Evolutionary conservation across 2,329 filamentous ascomycete genomes (phyloP), one percentile per base, ranked within the genome.

Genomic region (Epichloe baconii): DNA sequence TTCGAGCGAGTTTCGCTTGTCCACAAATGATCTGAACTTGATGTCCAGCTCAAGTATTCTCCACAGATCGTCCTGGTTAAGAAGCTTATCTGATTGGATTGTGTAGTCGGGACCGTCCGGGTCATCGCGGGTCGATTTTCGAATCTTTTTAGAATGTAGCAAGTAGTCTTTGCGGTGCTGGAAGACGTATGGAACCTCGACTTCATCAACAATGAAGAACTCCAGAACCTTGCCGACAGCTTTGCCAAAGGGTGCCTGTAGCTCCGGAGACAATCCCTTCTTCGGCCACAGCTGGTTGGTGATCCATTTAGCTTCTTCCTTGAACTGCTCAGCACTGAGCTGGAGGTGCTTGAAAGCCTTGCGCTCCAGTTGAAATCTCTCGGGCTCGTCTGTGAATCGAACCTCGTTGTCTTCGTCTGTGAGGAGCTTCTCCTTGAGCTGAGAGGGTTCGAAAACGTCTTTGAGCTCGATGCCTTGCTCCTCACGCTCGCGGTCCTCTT

Each of bases 161-260:
- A 98, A 78, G 63, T 97, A 98, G 66, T 98, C 93, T 68, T 96
- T 95, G 54, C 93, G 88, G 63, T 98, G 93, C 66, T 96, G 91
- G 67, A 96, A 96, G 59, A 98, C 93, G 66, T 95, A 98, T 0
- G 93, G 91, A 1, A 96, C 89, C 67, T 98, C 93, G 59, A 91
- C 88, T 58, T 95, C 88, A 57, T 97, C 90, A 4, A 91, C 82
- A 48, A 95, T 88, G 68, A 98, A 88, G 64, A 97, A 96, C 61
- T 96, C 88, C 40, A 98, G 77, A 11, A 97, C 90, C 66, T 95
- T 95, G 58, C 83, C 83, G 50, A 98, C 84, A 5, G 91, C 87
- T 60, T 86, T 86, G 61, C 87, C 83, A 67, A 98, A 97, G 0
- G 89, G 88, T 36, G 80, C 79, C 49, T 86, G 81, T 49, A 96